Evolutionary conservation across 1,284 basidiomycete genomes (phyloP).

Genomic region (Fomitopsis pinicola): DNA sequence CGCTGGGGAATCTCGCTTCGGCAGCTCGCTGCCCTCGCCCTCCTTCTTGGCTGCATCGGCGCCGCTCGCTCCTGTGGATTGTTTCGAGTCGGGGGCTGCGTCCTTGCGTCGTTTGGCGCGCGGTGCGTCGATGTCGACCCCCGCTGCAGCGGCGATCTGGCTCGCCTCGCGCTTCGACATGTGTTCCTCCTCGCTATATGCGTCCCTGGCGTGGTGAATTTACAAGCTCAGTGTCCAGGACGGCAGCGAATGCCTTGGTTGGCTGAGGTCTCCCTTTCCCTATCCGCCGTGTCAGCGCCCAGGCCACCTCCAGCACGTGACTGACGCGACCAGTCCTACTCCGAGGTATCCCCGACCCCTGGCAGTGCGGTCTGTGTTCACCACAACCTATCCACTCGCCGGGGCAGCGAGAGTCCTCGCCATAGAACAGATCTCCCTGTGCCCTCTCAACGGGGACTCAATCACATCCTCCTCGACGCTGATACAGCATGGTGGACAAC

Average conservation of each 20-base stretch:
- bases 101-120: conserved; percentile 70
- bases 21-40: conserved; percentile 12
- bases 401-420: too few species aligned
- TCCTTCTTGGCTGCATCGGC: conserved; percentile 21
- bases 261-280: conserved; percentile 9
- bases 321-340: conserved; percentile 7
- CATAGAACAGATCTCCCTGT: too few species aligned
- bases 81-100: conserved; percentile 25
- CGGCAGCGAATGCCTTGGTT: conserved; percentile 12
- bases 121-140: conserved; percentile 52
- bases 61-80: conserved; percentile 16
- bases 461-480: too few species aligned
- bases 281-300: conserved; percentile 6
- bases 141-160: conserved; percentile 38
- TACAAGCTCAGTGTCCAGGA: conserved; percentile 9
- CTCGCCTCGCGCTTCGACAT: conserved; percentile 71
- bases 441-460: too few species aligned
- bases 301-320: conserved; percentile 19
- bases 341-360: too few species aligned
- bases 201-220: background rate
- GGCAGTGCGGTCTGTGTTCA: too few species aligned
- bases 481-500: too few species aligned
- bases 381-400: too few species aligned
- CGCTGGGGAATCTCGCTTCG: conserved; percentile 31
- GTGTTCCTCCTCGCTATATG: conserved; percentile 2